These are phyloP conservation scores for Phialemonium atrogriseum DNA, from an alignment of 2,329 filamentous ascomycete species.

Conservation along the genomic window DNA sequence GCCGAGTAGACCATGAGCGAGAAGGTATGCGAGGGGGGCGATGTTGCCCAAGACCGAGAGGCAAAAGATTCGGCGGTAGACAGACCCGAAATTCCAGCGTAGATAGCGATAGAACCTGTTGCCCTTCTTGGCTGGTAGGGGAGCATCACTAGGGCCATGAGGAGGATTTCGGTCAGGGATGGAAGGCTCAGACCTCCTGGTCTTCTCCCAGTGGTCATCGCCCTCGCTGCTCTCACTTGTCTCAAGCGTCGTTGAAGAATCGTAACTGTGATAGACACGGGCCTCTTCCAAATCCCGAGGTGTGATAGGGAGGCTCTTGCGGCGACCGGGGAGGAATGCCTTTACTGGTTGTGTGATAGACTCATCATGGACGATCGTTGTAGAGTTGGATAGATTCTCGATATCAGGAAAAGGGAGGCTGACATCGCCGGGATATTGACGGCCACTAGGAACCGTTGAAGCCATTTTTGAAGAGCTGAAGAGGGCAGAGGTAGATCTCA, in stretches of 20 bases:
- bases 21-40: conserved; percentile 12
- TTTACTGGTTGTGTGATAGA: conserved; percentile 7
- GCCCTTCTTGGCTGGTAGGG: conserved; percentile 15
- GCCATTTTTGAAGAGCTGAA: no score
- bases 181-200: conserved; percentile 1
- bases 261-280: not conserved
- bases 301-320: conserved; percentile 3
- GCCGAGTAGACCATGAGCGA: conserved; percentile 4
- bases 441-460: no score
- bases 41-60: conserved; percentile 29
- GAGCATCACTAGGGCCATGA: conserved; percentile 9
- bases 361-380: conserved; percentile 8
- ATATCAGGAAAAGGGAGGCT: conserved; percentile 4
- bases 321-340: conserved; percentile 8
- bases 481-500: no score
- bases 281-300: conserved; percentile 10
- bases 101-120: conserved; percentile 14
- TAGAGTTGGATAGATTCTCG: conserved; percentile 11
- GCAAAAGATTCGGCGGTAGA: conserved; percentile 33
- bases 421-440: not conserved
- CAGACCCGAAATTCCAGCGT: conserved; percentile 22
- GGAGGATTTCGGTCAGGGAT: conserved; percentile 4
- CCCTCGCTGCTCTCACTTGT: not conserved
- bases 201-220: not conserved
- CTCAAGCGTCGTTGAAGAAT: conserved; percentile 3